Base-by-base conservation (phyloP, 257 asterid species). In the Pogostemon cablin region DNA sequence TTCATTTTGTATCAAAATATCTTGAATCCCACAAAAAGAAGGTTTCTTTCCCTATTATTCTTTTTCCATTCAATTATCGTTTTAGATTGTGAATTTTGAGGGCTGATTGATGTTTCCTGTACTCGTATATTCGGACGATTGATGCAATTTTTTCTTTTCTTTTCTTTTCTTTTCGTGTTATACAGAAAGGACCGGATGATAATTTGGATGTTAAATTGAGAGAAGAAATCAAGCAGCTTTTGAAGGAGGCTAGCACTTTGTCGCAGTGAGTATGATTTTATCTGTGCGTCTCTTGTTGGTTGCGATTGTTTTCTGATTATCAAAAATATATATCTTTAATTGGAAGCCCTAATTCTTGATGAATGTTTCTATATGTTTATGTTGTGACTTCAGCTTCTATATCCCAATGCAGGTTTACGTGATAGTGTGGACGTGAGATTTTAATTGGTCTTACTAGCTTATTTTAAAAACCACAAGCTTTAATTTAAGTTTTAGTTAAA, bases 221-320 rank as follows among this genome's bases (percentile, higher is more conserved):
- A 6, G 83, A 8, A 55, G 95, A 90, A 81, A 90, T 90, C 65
- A 87, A 81, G 79, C 82, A 82, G 87, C 92, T 90, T 25, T 75
- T 82, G 72, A 88, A 83, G 87, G 98, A 93, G 77, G 95, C 96
- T 50, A 81, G 52, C 8, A 10, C 40, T 39, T 62, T 61, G 34
- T 40, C 48, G 56, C 92, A 87, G 98, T 92, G 72, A 84, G 96
- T 82, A 46, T 62, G 9, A 9, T 50, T 64, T 15, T 15, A 15
- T 0, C 47, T 15, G 17, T 15, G 17, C 17, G 6, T 55, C 5
- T 44, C 5, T 7, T 6, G 38, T n/a, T 17, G 3, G 44, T 52
- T 61, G 10, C 17, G 10, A 12, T 60, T 75, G 35, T 63, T 49
- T 62, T 62, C 41, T 17, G n/a, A 42, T 4, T 0, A 56, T 6